Conservation (phyloP, 352 stramenopile genomes). For the Phytophthora rubi region DNA sequence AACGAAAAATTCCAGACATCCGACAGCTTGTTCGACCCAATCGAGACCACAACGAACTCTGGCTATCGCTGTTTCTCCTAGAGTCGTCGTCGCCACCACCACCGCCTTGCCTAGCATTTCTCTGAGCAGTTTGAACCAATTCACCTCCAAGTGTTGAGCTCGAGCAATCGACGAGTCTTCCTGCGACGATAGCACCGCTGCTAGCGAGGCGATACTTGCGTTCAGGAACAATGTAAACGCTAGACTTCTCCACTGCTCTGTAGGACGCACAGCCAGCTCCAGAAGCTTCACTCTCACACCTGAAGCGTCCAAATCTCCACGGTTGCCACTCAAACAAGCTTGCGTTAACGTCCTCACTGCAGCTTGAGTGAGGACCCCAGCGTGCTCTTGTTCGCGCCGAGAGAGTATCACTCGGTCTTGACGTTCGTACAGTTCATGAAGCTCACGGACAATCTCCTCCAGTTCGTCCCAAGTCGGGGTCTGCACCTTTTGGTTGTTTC, state of each 20-base stretch:
- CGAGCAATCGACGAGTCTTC: slow-evolving; percentile 3
- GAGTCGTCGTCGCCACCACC: slow-evolving; percentile 38
- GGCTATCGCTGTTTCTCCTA: not conserved
- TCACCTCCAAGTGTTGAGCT: slow-evolving; percentile 27
- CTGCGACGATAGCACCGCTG: slow-evolving; percentile 22
- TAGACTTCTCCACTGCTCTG: slow-evolving; percentile 39
- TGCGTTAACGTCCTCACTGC: slow-evolving; percentile 32
- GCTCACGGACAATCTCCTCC: slow-evolving; percentile 41
- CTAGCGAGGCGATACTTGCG: slow-evolving; percentile 25
- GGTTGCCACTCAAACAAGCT: slow-evolving; percentile 16
- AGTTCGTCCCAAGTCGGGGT: slow-evolving; percentile 36
- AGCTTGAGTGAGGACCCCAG: slow-evolving; percentile 23
- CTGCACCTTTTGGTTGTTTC: slow-evolving; percentile 10
- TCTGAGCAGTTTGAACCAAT: slow-evolving; percentile 48
- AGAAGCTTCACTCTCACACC: slow-evolving; percentile 48
- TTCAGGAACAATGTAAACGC: slow-evolving; percentile 53
- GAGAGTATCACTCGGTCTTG: slow-evolving; percentile 18
- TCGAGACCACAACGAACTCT: not conserved
- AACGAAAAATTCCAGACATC: slow-evolving; percentile 44
- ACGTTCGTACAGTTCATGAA: slow-evolving; percentile 40
- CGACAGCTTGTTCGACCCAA: slow-evolving; percentile 42
- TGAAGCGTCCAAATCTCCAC: slow-evolving; percentile 22
- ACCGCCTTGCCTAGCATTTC: slow-evolving; percentile 61
- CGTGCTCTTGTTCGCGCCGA: slow-evolving; percentile 35
- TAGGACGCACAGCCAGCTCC: slow-evolving; percentile 48